Evolutionary conservation across 345 rosid genomes (phyloP), one percentile per base, ranked within the genome.

Genomic region (Moricandia arvensis): DNA sequence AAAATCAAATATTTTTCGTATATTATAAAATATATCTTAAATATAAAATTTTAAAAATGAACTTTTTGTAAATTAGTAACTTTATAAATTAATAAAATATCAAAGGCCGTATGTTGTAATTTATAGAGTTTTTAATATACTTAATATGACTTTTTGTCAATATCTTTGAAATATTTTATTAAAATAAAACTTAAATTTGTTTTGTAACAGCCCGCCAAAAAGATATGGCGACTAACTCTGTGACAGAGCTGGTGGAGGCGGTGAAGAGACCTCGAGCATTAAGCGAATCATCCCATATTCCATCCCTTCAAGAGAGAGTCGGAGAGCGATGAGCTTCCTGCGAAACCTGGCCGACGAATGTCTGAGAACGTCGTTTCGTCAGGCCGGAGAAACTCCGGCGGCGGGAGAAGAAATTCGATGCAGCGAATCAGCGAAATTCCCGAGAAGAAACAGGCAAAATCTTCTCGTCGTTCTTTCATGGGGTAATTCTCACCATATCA

Each of bases 181-280:
- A 61, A 49, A 2, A 2, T 7, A 3, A 3, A 4, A 21, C 24
- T 30, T 0, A 45, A 77, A 76, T 15, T 43, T 45, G 13, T 27
- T 18, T 41, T 54, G 57, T 18, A 69, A 79, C 80, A 94, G 98
- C 95, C 62, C 94, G 98, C 34, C 97, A 94, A 75, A 89, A 87
- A 73, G 98, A 89, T 45, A 59, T 75, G 73, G 97, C 98, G 0
- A 72, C 82, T 3, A 83, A 80, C 67, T 87, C 98, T 58, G 97
- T 94, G 12, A 83, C 88, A 0, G 98, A 94, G 80, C 89, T 94
- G 6, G 87, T 94, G 53, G 83, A 94, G 69, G 98, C 98, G 5
- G 90, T 94, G 78, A 89, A 78, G 83, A 89, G 81, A 69, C 97
- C 98, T 7, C 90, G 97, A 59, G 84, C 98, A 4, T 82, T 84